Evolutionary conservation across 352 stramenopile species (phyloP), one percentile per base, ranked within the genome.

Genomic region (Phytophthora chlamydospora): DNA sequence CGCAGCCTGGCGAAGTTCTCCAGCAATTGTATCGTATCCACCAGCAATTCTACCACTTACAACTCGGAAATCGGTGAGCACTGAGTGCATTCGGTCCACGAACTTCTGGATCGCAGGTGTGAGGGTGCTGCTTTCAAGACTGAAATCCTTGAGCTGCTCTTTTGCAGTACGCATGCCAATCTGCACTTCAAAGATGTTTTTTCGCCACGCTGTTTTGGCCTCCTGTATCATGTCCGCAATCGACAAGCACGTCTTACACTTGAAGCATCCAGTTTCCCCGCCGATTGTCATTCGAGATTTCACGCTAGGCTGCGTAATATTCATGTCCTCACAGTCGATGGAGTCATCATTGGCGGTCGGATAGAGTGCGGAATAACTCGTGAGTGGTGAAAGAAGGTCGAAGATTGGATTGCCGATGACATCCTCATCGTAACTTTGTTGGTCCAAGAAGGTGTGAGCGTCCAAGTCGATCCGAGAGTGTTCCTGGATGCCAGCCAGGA

Each of bases 261-360:
- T 73, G 47, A 89, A 91, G 35, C 81, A 93, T 11, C 83, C 82
- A 2, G 77, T 88, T 13, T 53, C 17, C 0, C 66, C 77, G 0
- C 77, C 83, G 35, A 85, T 60, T 6, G 60, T 83, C 83, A 91
- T 93, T 33, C 81, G 76, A 29, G 68, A 71, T 1, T 54, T 48
- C 12, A 72, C 39, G 32, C 66, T 92, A 2, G 70, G 70, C 2
- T 52, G 35, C 6, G 67, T 78, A 52, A 89, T 89, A 10, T 73
- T 77, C 57, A 89, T 54, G 27, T 50, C 55, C 9, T 66, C 46
- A 38, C 83, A 93, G 40, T 83, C 59, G 4, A 71, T 52, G 0
- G 61, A 51, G 5, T 56, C 40, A 38, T 68, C 59, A 6, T 69
- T 70, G 2, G 64, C 62, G 0, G 76, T 88, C 38, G 81, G 81